Conservation (phyloP, 768 basidiomycete genomes). For the Boletus subcaerulescens region DNA sequence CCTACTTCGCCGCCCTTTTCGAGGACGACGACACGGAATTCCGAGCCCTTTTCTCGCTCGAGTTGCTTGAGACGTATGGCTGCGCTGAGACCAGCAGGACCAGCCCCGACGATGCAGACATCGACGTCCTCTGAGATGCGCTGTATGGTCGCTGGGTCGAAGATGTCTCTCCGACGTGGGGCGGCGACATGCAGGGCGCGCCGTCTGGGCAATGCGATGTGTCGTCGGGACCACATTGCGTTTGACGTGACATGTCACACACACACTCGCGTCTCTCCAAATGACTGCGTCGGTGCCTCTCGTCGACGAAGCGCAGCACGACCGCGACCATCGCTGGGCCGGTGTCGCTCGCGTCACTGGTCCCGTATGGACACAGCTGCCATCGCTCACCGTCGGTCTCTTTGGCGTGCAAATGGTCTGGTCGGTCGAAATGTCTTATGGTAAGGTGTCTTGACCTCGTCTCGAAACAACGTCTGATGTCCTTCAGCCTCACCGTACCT, state of each 20-base stretch:
- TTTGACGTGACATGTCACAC: background rate
- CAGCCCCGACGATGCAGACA: constrained; percentile 95
- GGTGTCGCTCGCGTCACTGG: constrained; percentile 63
- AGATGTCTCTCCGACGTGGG: constrained; percentile 30
- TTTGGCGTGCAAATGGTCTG: constrained; percentile 87
- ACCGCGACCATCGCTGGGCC: constrained; percentile 38
- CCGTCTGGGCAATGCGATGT: constrained; percentile 1
- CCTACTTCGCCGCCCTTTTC: constrained; percentile 96
- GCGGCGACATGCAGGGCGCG: constrained; percentile 18
- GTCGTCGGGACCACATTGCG: background rate
- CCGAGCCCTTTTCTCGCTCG: constrained; percentile 43
- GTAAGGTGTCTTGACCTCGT: constrained; percentile 24
- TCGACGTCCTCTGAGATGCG: constrained; percentile 90
- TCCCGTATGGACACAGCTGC: constrained; percentile 64
- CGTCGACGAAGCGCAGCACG: constrained; percentile 40
- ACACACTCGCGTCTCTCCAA: no score
- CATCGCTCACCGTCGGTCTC: constrained; percentile 72
- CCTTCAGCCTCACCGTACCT: constrained; percentile 78
- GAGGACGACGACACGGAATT: constrained; percentile 87
- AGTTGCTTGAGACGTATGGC: constrained; percentile 95
- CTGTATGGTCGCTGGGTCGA: constrained; percentile 65
- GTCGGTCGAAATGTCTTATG: constrained; percentile 95
- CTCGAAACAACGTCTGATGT: background rate
- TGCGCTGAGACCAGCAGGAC: constrained; percentile 94
- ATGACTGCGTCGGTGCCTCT: constrained; percentile 57